Evolutionary conservation across 2,329 filamentous ascomycete species (phyloP).

Genomic region (Pseudocercospora fijiensis): DNA sequence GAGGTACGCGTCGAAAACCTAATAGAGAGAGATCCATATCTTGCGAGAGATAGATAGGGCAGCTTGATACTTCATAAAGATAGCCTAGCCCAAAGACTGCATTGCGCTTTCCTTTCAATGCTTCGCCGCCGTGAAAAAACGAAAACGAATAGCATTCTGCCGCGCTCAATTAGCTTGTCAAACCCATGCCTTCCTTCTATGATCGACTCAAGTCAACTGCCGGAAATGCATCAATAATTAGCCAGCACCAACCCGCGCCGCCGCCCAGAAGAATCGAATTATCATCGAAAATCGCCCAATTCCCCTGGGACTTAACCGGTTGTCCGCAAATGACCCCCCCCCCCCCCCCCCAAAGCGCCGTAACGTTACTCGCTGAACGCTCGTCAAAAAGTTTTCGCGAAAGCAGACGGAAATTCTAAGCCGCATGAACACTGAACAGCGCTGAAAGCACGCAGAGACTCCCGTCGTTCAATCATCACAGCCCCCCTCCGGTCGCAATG

Average conservation of each 20-base stretch:
- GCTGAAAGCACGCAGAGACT: not conserved
- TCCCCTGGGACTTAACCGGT: not conserved
- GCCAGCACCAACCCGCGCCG: not conserved
- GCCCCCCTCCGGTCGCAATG: not conserved
- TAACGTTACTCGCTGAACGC: constrained; percentile 4
- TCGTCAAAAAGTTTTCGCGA: not conserved
- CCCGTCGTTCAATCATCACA: not conserved
- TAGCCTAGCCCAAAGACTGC: not conserved
- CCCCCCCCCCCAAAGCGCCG: no score
- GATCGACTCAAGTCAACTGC: not conserved
- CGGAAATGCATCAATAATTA: not conserved
- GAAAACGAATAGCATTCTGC: not conserved
- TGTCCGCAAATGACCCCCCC: not conserved
- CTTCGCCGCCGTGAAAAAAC: not conserved
- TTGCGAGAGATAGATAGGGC: not conserved
- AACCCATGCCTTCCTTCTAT: not conserved
- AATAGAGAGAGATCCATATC: not conserved
- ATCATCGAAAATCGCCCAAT: not conserved
- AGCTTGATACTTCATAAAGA: not conserved
- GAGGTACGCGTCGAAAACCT: not conserved
- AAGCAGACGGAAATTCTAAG: not conserved
- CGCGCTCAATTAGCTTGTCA: not conserved
- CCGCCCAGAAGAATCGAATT: not conserved
- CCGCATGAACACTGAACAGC: not conserved
- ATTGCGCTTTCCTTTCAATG: not conserved